These are phyloP conservation scores for Metroxylon sagu DNA, from an alignment of 176 grass and related monocot species.

Conservation along the genomic window DNA sequence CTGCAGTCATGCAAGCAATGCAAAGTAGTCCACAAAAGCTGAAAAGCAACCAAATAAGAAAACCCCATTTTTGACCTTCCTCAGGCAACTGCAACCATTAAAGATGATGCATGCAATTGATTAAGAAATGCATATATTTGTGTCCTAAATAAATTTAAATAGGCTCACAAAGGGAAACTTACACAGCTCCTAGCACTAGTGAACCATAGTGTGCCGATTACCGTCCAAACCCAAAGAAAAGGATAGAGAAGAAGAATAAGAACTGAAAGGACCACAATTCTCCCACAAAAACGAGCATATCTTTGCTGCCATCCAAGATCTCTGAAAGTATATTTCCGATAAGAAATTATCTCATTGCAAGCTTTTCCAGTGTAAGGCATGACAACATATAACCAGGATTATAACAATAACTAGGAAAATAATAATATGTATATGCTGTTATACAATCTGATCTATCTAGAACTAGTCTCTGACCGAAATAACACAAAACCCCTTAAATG, in stretches of 20 bases:
- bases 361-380: no score
- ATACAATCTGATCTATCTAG: no score
- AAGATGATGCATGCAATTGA: neutral
- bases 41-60: slow-evolving; percentile 97
- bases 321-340: slow-evolving; percentile 31
- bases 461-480: no score
- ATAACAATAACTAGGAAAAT: no score
- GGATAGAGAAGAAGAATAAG: slow-evolving; percentile 90
- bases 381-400: no score
- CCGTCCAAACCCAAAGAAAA: slow-evolving; percentile 95
- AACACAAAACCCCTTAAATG: no score
- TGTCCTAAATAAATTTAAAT: no score
- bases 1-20: slow-evolving; percentile 80
- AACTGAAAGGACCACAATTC: slow-evolving; percentile 76
- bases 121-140: no score
- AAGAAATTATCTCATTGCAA: neutral
- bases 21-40: slow-evolving; percentile 88
- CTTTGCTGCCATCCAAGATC: slow-evolving; percentile 97
- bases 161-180: slow-evolving; percentile 23
- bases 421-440: no score
- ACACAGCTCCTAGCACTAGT: slow-evolving; percentile 81
- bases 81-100: slow-evolving; percentile 56
- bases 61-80: slow-evolving; percentile 98
- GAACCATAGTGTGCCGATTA: slow-evolving; percentile 98
- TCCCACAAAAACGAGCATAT: slow-evolving; percentile 90